Base-by-base conservation (phyloP, 2,329 filamentous ascomycete species). In the Cladophialophora chaetospira region DNA sequence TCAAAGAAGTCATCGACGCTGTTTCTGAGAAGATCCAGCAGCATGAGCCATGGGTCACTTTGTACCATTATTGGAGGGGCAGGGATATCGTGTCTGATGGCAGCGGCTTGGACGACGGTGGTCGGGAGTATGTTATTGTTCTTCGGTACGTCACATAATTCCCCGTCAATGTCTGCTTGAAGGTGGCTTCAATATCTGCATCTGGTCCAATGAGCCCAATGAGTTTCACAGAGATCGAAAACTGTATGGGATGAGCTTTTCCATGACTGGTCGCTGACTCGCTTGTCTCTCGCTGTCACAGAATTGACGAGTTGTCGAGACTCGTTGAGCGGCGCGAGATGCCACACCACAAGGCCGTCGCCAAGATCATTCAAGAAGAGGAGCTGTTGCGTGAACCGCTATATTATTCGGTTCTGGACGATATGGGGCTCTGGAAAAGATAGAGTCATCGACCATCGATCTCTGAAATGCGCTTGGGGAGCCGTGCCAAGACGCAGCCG, bases 281-380 rank as follows among this genome's bases (percentile, higher is more conserved):
- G 11, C 23, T 43, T 21, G 4, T 35, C 1, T 13, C n/a, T n/a
- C n/a, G n/a, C n/a, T n/a, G n/a, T n/a, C n/a, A n/a, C 51, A 57
- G 55, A 31, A n/a, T 53, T 25, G 55, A 57, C 28, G 55, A 57
- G 35, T 31, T 33, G 21, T 33, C 31, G 11, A 53, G 52, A 44
- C 10, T 57, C 8, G 13, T 21, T 15, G 28, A 31, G 8, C 55
- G 55, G n/a, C 35, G 44, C 19, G 55, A 58, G 13, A n/a, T 53
- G 55, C 49, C 33, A 26, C 55, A 58, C 29, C 55, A 58, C 21
- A 33, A 58, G 28, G 44, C 26, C 19, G 44, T 53, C 13, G 44
- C 28, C 43, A 36, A 23, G 4, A 25, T 25, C 9, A 44, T 53
- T 10, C 43, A 45, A 5, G 49, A 58, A 4, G 55, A 58, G 29